These are phyloP conservation scores for Cucurbita maxima DNA, from an alignment of 306 rosid species.

Conservation along the genomic window DNA sequence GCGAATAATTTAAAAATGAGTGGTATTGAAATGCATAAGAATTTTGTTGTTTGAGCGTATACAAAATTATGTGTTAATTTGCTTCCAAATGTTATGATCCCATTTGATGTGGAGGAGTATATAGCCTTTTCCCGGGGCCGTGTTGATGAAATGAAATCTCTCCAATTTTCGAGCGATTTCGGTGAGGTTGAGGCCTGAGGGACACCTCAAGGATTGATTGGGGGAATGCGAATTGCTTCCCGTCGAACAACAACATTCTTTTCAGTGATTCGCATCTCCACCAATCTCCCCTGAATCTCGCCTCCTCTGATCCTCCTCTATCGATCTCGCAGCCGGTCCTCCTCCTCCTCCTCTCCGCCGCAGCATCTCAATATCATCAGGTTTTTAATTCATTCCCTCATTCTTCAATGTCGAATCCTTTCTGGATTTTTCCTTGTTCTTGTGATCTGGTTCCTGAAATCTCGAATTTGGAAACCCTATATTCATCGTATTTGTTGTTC, in stretches of 20 bases:
- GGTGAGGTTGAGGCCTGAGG: background rate
- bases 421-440: background rate
- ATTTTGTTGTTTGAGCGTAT: no score
- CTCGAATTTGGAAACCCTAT: background rate
- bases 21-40: no score
- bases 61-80: background rate
- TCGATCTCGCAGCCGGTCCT: background rate
- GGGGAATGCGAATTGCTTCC: constrained; percentile 3
- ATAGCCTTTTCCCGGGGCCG: background rate
- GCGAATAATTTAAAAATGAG: no score
- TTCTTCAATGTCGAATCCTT: background rate
- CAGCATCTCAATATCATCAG: background rate
- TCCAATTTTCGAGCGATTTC: background rate
- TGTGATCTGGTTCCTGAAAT: background rate
- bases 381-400: background rate
- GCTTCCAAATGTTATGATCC: background rate
- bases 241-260: background rate
- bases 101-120: background rate
- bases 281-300: no score
- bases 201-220: background rate
- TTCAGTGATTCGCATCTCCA: constrained; percentile 2
- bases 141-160: background rate
- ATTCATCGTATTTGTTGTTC: background rate
- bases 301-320: background rate
- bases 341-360: background rate